A percentile compares a stretch with the other conserved stretches of the same genome.
phyloP scores from a whole-genome alignment of 192 early-diverging fungal species.

The Gryganskiella cystojenkinii region DNA sequence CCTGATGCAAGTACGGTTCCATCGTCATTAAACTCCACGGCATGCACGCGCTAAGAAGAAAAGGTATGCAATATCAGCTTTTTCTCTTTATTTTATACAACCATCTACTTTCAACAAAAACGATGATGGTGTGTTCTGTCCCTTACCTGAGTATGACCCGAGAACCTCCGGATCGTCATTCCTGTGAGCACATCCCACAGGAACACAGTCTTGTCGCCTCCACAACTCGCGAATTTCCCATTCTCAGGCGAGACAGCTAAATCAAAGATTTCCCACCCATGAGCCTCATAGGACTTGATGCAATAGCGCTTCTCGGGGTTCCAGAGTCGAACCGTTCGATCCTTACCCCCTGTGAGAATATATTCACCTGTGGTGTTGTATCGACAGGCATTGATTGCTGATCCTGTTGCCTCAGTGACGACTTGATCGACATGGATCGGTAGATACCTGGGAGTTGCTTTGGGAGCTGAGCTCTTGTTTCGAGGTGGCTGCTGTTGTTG shows the following conservation, averaged over 20 bases:
- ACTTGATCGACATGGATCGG: constrained; percentile 37
- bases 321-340: constrained; percentile 77
- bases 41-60: constrained; percentile 73
- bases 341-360: constrained; percentile 81
- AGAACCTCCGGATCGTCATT: constrained; percentile 74
- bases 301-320: constrained; percentile 73
- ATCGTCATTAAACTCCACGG: constrained; percentile 83
- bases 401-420: constrained; percentile 39
- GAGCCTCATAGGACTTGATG: constrained; percentile 85
- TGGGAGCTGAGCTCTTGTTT: constrained; percentile 1
- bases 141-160: constrained; percentile 79
- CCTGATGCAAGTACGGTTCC: constrained; percentile 85
- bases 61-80: too few species aligned
- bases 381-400: constrained; percentile 43
- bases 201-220: constrained; percentile 83
- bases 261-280: constrained; percentile 86
- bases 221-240: constrained; percentile 79
- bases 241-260: constrained; percentile 77
- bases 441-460: background rate
- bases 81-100: too few species aligned
- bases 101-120: too few species aligned
- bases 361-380: constrained; percentile 86
- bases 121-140: background rate
- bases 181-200: constrained; percentile 90
- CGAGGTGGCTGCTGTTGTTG: background rate